phyloP scores from a whole-genome alignment of 2,329 filamentous ascomycete genomes.

The Talaromyces sp. region DNA sequence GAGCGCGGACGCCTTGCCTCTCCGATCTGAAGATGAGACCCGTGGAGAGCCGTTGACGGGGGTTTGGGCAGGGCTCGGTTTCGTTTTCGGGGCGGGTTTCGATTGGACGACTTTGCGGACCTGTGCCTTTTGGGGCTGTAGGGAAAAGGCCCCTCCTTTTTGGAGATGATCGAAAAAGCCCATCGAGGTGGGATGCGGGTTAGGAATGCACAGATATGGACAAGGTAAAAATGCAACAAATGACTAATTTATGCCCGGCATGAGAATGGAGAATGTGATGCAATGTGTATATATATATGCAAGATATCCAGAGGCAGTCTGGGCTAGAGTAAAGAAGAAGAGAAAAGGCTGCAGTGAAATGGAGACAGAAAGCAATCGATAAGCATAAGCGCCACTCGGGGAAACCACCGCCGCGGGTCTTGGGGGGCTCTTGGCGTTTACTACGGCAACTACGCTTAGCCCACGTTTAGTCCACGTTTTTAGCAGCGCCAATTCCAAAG shows the following conservation, averaged over 20 bases:
- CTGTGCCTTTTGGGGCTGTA: constrained; percentile 46
- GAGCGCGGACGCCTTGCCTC: constrained; percentile 26
- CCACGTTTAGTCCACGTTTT: constrained; percentile 1
- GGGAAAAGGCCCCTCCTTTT: constrained; percentile 46
- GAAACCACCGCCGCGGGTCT: constrained; percentile 15
- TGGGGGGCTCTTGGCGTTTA: constrained; percentile 6
- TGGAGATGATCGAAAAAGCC: constrained; percentile 51
- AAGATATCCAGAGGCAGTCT: background rate
- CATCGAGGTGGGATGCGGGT: constrained; percentile 32
- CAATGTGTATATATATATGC: background rate
- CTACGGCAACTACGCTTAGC: too few relatives aligned
- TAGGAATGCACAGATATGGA: constrained; percentile 15
- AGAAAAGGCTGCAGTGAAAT: constrained; percentile 11
- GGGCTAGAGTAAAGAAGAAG: constrained; percentile 3
- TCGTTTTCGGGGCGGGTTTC: constrained; percentile 32
- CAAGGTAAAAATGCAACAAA: constrained; percentile 9
- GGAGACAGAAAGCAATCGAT: constrained; percentile 21
- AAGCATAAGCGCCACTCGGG: constrained; percentile 26
- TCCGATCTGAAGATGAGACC: constrained; percentile 22
- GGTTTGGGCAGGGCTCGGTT: constrained; percentile 26
- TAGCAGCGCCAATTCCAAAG: background rate
- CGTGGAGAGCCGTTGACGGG: constrained; percentile 23
- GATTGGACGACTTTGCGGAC: constrained; percentile 47
- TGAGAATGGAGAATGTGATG: constrained; percentile 7
- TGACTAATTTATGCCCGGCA: constrained; percentile 16